Conservation (phyloP, 306 rosid genomes). For the Echinosophora koreensis region DNA sequence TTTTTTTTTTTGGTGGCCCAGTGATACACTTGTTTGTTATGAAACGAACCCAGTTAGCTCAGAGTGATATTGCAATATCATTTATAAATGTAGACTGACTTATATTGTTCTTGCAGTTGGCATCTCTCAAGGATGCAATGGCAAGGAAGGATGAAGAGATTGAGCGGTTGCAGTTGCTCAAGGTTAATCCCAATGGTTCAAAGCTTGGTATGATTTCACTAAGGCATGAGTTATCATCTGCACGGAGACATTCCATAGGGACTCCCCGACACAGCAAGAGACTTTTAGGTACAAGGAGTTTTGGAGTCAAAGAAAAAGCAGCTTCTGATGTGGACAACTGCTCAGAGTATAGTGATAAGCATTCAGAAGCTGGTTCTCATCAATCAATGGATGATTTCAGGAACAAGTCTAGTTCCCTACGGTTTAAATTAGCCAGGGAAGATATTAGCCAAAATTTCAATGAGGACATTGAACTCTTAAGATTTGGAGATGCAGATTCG, state of each 20-base stretch:
- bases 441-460: conserved; percentile 56
- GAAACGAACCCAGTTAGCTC: conserved; percentile 36
- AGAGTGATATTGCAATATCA: conserved; percentile 34
- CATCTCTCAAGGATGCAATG: conserved; percentile 74
- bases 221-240: conserved; percentile 71
- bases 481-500: conserved; percentile 92
- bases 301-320: conserved; percentile 53
- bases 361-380: conserved; percentile 86
- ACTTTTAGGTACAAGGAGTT: conserved; percentile 56
- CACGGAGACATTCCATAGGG: conserved; percentile 70
- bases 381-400: conserved; percentile 74
- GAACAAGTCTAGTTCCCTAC: conserved; percentile 60
- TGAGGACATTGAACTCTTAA: conserved; percentile 85
- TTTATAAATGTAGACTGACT: conserved; percentile 38
- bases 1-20: conserved; percentile 27
- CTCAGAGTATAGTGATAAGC: conserved; percentile 80
- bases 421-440: conserved; percentile 50
- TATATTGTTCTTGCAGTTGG: conserved; percentile 65
- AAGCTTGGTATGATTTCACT: conserved; percentile 57
- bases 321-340: conserved; percentile 76
- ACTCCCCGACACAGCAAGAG: conserved; percentile 58
- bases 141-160: conserved; percentile 87
- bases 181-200: conserved; percentile 64
- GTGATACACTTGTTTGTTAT: neutral
- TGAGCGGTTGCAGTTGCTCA: conserved; percentile 70